Percentiles rank a stretch among this genome's conserved stretches.
phyloP scores from a whole-genome alignment of 495 filamentous ascomycete species.

The Chaetomium cochliodes region DNA sequence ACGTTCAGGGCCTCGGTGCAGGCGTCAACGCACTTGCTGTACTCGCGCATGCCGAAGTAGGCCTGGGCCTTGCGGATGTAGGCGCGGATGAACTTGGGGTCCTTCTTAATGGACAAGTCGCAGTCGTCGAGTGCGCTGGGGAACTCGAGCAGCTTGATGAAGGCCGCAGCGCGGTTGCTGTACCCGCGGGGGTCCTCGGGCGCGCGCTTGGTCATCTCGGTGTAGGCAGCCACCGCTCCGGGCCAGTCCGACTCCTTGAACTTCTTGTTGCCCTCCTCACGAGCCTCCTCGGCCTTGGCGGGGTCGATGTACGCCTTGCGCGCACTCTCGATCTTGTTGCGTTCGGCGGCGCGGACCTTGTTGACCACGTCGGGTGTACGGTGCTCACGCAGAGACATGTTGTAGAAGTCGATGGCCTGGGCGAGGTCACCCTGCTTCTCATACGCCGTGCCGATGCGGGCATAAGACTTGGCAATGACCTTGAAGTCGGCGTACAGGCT shows the following conservation, averaged over 20 bases:
- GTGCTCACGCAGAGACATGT: constrained; percentile 92
- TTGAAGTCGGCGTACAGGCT: constrained; percentile 92
- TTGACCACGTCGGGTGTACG: constrained; percentile 89
- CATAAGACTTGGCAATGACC: constrained; percentile 93
- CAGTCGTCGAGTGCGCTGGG: constrained; percentile 91
- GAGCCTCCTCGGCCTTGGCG: constrained; percentile 89
- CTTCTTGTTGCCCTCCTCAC: constrained; percentile 89
- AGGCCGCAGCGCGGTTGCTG: constrained; percentile 93
- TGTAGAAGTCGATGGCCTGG: constrained; percentile 84
- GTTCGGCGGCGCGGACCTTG: constrained; percentile 93
- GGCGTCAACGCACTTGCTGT: constrained; percentile 86
- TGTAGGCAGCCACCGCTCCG: constrained; percentile 90
- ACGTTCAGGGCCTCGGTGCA: constrained; percentile 77
- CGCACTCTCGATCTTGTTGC: constrained; percentile 74
- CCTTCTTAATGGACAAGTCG: constrained; percentile 83
- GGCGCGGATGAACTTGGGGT: constrained; percentile 89
- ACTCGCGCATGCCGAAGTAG: constrained; percentile 94
- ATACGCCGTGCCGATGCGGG: constrained; percentile 84
- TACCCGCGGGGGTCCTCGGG: constrained; percentile 93
- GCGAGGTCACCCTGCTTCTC: constrained; percentile 81
- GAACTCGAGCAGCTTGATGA: constrained; percentile 95
- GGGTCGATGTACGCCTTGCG: constrained; percentile 84
- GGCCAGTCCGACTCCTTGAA: constrained; percentile 98
- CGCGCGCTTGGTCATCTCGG: constrained; percentile 94
- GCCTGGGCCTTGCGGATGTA: constrained; percentile 95